Evolutionary conservation across 2,329 filamentous ascomycete species (phyloP), one percentile per base, ranked within the genome.

Genomic region (Coniochaeta sp.): DNA sequence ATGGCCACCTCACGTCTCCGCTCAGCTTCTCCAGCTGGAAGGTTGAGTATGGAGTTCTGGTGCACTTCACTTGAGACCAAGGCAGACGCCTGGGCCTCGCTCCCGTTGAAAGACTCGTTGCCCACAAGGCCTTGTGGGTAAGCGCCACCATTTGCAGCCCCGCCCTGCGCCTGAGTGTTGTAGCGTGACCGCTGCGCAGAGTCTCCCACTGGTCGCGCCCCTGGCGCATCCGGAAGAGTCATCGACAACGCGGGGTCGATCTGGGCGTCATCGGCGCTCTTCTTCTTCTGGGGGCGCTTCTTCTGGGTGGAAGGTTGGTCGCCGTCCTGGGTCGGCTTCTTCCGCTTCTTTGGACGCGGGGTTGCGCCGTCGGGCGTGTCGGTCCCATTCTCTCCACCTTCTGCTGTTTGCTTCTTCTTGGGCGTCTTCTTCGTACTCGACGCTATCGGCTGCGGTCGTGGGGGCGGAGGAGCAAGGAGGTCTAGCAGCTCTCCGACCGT

Each of bases 401-500:
- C 38, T 7, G 32, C 49, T 8, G 48, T 53, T 20, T 51, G 50
- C 4, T 18, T 45, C 57, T 59, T 4, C 52, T 52, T 64, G 60
- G 49, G 65, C 64, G 14, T 61, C 57, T 51, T 65, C 45, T 48
- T 48, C 3, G 45, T 18, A 64, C 20, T 56, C 51, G 50, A 53
- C n/a, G 51, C 51, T 28, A 57, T 58, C 7, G 63, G 59, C 55
- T 60, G 60, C 55, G 53, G 64, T 33, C 63, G 61, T 6, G 64
- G 61, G 6, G 75, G 73, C 13, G 72, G 67, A 5, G 76, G 78
- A 26, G 70, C 69, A 51, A 77, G 74, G 32, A 71, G 64, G 4
- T 74, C 70, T 9, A 72, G 67, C 22, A 81, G 63, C 46, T 82
- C 65, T 1, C 65, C 71, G 4, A 83, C 78, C 0, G 78, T 79